Base-by-base conservation (phyloP, 345 rosid genomes). In the Mangifera indica region DNA sequence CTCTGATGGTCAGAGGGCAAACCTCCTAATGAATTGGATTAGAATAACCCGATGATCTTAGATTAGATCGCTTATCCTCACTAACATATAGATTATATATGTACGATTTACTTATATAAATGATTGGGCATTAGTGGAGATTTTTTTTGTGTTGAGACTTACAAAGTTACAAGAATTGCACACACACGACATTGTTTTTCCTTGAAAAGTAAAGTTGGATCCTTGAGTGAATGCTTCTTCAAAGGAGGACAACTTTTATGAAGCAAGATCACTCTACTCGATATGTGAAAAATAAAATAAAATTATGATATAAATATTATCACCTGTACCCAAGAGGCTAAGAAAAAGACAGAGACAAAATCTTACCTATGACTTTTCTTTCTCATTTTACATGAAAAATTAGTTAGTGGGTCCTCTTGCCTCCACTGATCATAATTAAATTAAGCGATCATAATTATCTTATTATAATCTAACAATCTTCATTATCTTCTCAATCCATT, bases 271-370 rank as follows among this genome's bases (percentile, higher is more conserved):
- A 58, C 61, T 42, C 20, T 24, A 64, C 29, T 0, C 20, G 6
- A 21, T 17, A 46, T 17, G 5, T 2, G 20, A 34, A 32, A 34
- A 26, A 21, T n/a, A n/a, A 14, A 71, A 25, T 18, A 9, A 26
- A 65, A 29, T 51, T 60, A 62, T 13, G 0, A 59, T 58, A 56
- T 25, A 45, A 58, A 21, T 29, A 70, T 60, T 60, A 65, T 20
- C 34, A 42, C 9, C 64, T 25, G 18, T 56, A 54, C 48, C 71
- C 20, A 53, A 70, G n/a, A 60, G 37, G 34, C 6, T 26, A 7
- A 66, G 72, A 77, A 69, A 77, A 53, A 57, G 60, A 53, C 72
- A 57, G 18, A 7, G 48, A 64, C 74, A 71, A 77, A 55, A 26
- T 18, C 57, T 51, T 10, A 21, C 67, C 48, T 6, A n/a, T 13